A percentile compares a stretch with the other conserved stretches of the same genome.
These are phyloP conservation scores for Marasmius oreades DNA, from an alignment of 1,284 basidiomycete species.

Conservation along the genomic window DNA sequence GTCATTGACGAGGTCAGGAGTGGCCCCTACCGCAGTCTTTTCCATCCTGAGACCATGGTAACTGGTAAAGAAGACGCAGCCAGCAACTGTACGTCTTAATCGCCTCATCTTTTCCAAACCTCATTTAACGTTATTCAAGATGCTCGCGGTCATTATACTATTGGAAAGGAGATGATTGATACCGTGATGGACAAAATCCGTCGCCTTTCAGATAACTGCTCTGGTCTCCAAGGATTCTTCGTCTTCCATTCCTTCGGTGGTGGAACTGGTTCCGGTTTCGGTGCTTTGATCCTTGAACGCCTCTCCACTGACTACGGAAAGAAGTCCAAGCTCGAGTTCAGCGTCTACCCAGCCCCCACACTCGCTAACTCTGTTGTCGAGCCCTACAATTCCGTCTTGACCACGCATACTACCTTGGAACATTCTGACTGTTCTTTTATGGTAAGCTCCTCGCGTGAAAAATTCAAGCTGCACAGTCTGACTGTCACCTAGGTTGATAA, in stretches of 20 bases:
- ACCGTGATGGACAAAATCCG: conserved; percentile 95
- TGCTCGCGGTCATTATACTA: conserved; percentile 97
- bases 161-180: conserved; percentile 95
- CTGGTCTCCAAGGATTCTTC: conserved; percentile 98
- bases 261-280: conserved; percentile 99
- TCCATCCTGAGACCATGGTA: conserved; percentile 98
- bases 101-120: conserved; percentile 9
- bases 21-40: conserved; percentile 93
- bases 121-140: conserved; percentile 43
- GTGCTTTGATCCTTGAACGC: conserved; percentile 95
- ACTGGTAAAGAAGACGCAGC: conserved; percentile 99
- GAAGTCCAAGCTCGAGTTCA: conserved; percentile 99
- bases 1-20: conserved; percentile 97
- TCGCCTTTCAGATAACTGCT: conserved; percentile 96
- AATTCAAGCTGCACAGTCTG: conserved; percentile 9
- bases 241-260: conserved; percentile 99
- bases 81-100: conserved; percentile 83
- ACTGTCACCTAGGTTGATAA: conserved; percentile 70
- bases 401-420: conserved; percentile 98
- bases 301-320: conserved; percentile 99
- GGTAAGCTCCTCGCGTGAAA: conserved; percentile 40
- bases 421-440: conserved; percentile 99
- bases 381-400: conserved; percentile 98
- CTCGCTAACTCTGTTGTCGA: conserved; percentile 98
- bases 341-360: conserved; percentile 93